phyloP scores from a whole-genome alignment of 2,329 filamentous ascomycete genomes.

The Trichoderma endophyticum region DNA sequence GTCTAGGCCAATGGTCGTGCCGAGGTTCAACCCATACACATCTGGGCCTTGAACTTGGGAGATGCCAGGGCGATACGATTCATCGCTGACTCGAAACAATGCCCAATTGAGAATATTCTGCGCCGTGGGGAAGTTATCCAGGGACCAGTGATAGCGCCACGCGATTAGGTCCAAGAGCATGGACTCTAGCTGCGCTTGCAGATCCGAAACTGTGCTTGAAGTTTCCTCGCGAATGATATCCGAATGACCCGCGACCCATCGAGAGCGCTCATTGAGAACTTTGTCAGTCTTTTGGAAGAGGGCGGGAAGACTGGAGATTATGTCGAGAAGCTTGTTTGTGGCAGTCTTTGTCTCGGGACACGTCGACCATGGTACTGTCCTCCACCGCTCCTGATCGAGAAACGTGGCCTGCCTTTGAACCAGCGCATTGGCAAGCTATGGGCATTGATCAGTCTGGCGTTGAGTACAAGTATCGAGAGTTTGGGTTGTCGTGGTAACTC shows the following conservation, averaged over 20 bases:
- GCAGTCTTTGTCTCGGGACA: background rate
- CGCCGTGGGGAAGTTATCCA: background rate
- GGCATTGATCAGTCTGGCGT: background rate
- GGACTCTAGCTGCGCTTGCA: background rate
- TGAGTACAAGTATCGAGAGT: background rate
- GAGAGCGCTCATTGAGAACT: constrained; percentile 1
- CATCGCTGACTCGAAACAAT: background rate
- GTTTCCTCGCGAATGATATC: background rate
- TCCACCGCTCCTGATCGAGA: background rate
- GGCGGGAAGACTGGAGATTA: background rate
- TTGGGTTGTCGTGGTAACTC: background rate
- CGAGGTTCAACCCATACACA: background rate
- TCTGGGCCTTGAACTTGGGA: background rate
- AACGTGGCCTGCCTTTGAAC: background rate
- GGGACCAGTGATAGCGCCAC: background rate
- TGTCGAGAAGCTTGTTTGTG: background rate
- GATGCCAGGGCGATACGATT: background rate
- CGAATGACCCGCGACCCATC: background rate
- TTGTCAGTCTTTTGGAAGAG: background rate
- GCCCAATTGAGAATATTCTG: background rate
- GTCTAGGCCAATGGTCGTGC: background rate
- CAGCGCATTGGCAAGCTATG: background rate
- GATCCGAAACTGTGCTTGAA: background rate
- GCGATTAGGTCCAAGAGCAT: background rate
- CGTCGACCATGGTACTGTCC: background rate